phyloP scores from a whole-genome alignment of 768 basidiomycete genomes.

The Hygrophorus pudorinus region DNA sequence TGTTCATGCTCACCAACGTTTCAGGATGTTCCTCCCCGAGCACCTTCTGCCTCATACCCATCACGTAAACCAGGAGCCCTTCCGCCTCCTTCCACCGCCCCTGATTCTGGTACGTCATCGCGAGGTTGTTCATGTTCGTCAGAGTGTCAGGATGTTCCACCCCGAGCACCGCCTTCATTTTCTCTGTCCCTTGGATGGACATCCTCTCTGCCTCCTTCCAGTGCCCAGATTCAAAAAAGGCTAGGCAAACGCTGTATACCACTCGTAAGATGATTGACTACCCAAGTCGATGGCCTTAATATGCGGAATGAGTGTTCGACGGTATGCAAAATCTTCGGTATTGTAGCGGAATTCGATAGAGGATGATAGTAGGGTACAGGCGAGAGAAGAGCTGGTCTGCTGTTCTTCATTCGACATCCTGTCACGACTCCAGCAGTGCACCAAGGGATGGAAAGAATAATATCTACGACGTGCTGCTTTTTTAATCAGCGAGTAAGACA shows the following conservation, averaged over 20 bases:
- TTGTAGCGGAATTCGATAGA: not conserved
- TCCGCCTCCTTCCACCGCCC: too few species aligned
- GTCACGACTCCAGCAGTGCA: slow-evolving; percentile 7
- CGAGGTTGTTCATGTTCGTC: not conserved
- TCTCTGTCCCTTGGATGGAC: not conserved
- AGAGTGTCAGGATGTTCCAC: not conserved
- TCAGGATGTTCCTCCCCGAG: not conserved
- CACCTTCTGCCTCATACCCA: not conserved
- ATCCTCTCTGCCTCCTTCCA: not conserved
- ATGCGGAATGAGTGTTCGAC: slow-evolving; percentile 3
- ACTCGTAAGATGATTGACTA: not conserved
- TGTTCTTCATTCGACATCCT: not conserved
- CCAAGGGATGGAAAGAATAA: slow-evolving; percentile 9
- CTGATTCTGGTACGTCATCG: not conserved
- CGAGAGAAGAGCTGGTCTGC: not conserved
- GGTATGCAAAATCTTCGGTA: not conserved
- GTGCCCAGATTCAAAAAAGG: not conserved
- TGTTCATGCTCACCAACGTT: not conserved
- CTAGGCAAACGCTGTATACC: not conserved
- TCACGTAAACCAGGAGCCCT: too few species aligned
- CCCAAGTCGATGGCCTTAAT: slow-evolving; percentile 1
- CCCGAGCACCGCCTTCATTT: not conserved
- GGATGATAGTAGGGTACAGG: not conserved
- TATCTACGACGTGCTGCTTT: not conserved
- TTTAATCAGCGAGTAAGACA: slow-evolving; percentile 12